Evolutionary conservation across 129 eudicot species (phyloP), one percentile per base, ranked within the genome.

Genomic region (Apium graveolens): DNA sequence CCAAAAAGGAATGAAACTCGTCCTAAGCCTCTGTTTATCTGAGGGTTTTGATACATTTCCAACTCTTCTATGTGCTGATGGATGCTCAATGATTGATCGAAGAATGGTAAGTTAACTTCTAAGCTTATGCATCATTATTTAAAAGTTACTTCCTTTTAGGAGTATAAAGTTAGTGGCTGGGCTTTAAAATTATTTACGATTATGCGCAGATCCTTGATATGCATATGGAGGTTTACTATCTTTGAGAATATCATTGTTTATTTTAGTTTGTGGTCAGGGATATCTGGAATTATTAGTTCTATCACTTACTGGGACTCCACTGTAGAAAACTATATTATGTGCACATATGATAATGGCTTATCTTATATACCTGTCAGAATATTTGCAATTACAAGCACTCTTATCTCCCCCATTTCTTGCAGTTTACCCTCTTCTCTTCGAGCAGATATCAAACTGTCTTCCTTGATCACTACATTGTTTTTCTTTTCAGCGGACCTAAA

Each of bases 21-120:
- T 95, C 24, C 79, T 95, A 69, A 76, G 83, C 41, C 80, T 95
- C 84, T 95, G 99, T 73, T 82, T 95, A 48, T 91, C 97, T 12
- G 97, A 94, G 82, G 98, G 98, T 20, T 94, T 94, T 77, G 98
- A 95, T 85, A 95, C 97, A 11, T 95, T 95, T 79, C 97, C 98
- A 27, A 91, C 98, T 37, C 83, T 91, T 66, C 84, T 95, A 26
- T 94, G 98, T 79, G 97, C 97, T 34, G 97, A 94, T 84, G 98
- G 97, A 32, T 94, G 98, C 85, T 91, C 96, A n/a, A 94, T 94
- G 98, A 90, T 94, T 83, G 98, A 94, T 83, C 88, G 98, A 55
- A 91, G 98, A 79, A 94, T 94, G 98, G 98, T 94, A 85, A 86
- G 86, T 34, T 78, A 45, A 43, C 46, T 79, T 76, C 8, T 70